Evolutionary conservation across 106 monocot species (phyloP).

Genomic region (Iris macrosiphon): DNA sequence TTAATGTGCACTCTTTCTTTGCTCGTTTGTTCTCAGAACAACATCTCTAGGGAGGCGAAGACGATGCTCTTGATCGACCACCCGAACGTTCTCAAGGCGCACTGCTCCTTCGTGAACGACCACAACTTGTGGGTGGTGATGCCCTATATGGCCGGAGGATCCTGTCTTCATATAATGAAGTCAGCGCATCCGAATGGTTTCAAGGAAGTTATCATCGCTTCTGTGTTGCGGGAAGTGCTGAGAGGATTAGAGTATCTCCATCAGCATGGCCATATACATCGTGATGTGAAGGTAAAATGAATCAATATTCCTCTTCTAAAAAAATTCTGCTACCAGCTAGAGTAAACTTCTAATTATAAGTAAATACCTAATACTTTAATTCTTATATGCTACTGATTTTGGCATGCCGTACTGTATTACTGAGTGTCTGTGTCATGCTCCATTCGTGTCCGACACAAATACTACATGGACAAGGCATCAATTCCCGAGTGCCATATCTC

Average conservation of each 20-base stretch:
- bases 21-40: conserved; percentile 28
- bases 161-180: conserved; percentile 89
- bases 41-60: conserved; percentile 77
- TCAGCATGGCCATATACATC: conserved; percentile 85
- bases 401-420: too few relatives aligned
- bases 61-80: conserved; percentile 87
- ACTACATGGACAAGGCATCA: too few relatives aligned
- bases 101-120: conserved; percentile 77
- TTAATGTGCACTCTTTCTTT: too few relatives aligned
- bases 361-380: too few relatives aligned
- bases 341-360: too few relatives aligned
- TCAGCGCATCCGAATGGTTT: conserved; percentile 73
- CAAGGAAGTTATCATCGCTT: conserved; percentile 73
- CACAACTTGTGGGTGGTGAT: conserved; percentile 85
- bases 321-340: background rate
- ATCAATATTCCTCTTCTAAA: background rate
- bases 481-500: too few relatives aligned
- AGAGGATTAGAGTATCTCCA: conserved; percentile 90
- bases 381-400: too few relatives aligned
- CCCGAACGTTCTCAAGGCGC: conserved; percentile 80
- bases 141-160: conserved; percentile 92
- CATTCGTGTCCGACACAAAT: too few relatives aligned
- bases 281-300: conserved; percentile 81
- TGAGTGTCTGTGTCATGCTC: too few relatives aligned
- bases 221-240: conserved; percentile 63